Base-by-base conservation (phyloP, 495 filamentous ascomycete genomes). In the Xylaria nigripes region DNA sequence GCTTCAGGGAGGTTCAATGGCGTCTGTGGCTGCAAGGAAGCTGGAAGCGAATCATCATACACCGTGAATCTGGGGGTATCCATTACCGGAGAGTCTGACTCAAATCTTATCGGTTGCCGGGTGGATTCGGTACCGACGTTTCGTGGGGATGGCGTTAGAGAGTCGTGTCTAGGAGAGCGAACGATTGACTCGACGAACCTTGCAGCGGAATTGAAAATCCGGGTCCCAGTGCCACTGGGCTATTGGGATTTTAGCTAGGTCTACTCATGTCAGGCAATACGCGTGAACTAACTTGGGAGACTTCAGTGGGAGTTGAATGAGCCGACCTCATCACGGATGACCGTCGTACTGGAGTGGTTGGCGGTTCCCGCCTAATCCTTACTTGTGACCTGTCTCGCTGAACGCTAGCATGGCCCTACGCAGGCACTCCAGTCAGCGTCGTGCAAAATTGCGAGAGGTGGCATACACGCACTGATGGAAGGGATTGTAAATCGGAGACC, bases 11-110 rank as follows among this genome's bases (percentile, higher is more conserved):
- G 64, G 48, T 79, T 71, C 29, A 68, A 68, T 7, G 80, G 79
- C 8, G 80, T 83, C 52, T 77, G 77, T 16, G 80, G 80, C 57
- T 83, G 80, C 2, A 66, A 68, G 2, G 65, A 67, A 22, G 76
- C 68, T 8, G 78, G 70, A 43, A 78, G 53, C 30, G 58, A 60
- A 55, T 83, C 80, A 57, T 80, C 70, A 59, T 82, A 83, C 24
- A 81, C 61, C n/a, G 61, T 60, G 36, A 70, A 57, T 46, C 54
- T 48, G 19, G 51, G 54, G 25, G 57, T 51, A 15, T 64, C 67
- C 29, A 45, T 29, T 19, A 16, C 24, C 3, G 29, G 34, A 32
- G 13, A 23, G 32, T 24, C 46, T n/a, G 40, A 27, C 24, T 51
- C 56, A 3, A 30, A 43, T 27, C 55, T 41, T 7, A 36, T 56